Base-by-base conservation (phyloP, 306 rosid genomes). In the Trifolium dubium region DNA sequence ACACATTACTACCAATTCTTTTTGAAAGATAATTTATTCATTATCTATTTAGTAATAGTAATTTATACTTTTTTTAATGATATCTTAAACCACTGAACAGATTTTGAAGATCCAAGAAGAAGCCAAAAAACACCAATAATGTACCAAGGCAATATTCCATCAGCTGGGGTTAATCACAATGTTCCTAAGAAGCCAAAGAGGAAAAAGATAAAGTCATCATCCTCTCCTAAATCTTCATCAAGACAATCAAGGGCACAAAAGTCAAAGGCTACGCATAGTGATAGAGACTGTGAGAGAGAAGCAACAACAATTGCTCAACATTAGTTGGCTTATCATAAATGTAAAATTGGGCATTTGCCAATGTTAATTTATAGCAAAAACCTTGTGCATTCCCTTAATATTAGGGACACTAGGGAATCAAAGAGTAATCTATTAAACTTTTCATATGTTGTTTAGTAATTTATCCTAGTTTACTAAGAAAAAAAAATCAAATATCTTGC, bases 101-200 rank as follows among this genome's bases (percentile, higher is more conserved):
- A 87, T 68, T 82, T 67, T 66, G 89, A 87, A 23, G 81, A 75
- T 19, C 15, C 88, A 41, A 28, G 41, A 56, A 78, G 78, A 49
- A 74, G 28, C 46, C 84, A 84, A 83, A 43, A 78, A 9, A 78
- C 73, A 61, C 63, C 86, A 2, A 82, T 82, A 37, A 58, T 72
- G 79, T 80, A 76, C 61, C 34, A 71, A 46, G 83, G 65, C 3
- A 31, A 84, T 61, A 15, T 68, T 77, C 85, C 86, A 60, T 76
- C 83, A 0, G 58, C 67, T 53, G 92, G 81, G 43, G 77, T 34
- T 75, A 79, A 82, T 44, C 71, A 77, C 56, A 73, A 77, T 62
- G 73, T 81, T 79, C 77, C 88, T 8, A 87, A 89, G 84, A 89
- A 86, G 64, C 39, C 72, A 10, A 87, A 81, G 86, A 64, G 88